Evolutionary conservation across 495 filamentous ascomycete species (phyloP), one percentile per base, ranked within the genome.

Genomic region (Aspergillus steynii): DNA sequence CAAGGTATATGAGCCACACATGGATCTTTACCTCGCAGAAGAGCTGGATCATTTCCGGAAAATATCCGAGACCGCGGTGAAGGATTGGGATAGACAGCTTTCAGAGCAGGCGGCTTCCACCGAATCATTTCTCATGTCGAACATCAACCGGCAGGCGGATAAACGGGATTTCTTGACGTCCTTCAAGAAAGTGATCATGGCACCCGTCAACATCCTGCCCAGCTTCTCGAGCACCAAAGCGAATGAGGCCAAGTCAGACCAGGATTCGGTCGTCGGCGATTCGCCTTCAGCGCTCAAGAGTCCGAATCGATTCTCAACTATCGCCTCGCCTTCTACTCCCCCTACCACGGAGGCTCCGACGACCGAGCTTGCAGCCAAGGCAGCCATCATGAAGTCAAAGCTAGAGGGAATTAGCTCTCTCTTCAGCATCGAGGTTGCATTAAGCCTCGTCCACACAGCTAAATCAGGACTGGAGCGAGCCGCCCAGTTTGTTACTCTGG

Each of bases 161-260:
- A 99, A 99, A 73, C 87, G 88, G 50, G 96, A 99, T 72, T 99
- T 99, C 68, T 69, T 99, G 64, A 94, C 86, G 20, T 96, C 93
- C 1, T 99, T 99, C 80, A 97, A 92, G 73, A 98, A 99, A 69
- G 95, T 99, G 9, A 91, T 99, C 63, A 96, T 98, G 90, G 92
- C 96, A 87, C 96, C 96, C 27, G 93, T 98, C 31, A 95, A 91
- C 53, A 92, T 93, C 28, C 75, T 98, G 3, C 92, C 91, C 4
- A 81, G 83, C 28, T 83, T 88, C 53, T 85, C 84, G 8, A 68
- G 75, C 29, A 83, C 80, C 64, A 76, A 84, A 66, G 46, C 72
- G 27, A 79, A 67, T 55, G 81, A 71, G 31, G 9, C 64, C 47
- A 79, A 75, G 56, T 59, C 69, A 6, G 70, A 68, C 62, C 64